phyloP scores from a whole-genome alignment of 441 rosid genomes.

The Gossypium aridum region DNA sequence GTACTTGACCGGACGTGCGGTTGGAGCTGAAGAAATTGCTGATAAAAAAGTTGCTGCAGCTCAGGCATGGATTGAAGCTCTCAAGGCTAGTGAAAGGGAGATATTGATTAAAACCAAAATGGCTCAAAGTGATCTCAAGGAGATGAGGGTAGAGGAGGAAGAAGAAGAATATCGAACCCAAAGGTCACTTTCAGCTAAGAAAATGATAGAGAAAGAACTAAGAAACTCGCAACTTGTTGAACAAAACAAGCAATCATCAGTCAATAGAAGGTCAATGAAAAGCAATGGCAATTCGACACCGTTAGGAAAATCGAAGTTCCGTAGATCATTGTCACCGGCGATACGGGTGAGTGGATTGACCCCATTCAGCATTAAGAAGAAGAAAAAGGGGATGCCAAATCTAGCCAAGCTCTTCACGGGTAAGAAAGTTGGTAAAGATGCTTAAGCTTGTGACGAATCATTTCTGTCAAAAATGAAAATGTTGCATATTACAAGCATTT shows the following conservation, averaged over 20 bases:
- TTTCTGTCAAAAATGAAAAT: neutral
- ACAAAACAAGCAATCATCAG: constrained; percentile 13
- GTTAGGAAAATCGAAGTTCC: constrained; percentile 32
- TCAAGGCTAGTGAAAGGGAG: constrained; percentile 67
- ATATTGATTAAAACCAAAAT: constrained; percentile 51
- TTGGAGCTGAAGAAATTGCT: constrained; percentile 58
- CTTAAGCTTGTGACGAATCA: neutral
- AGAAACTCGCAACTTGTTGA: constrained; percentile 26
- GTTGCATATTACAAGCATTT: neutral
- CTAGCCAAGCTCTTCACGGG: constrained; percentile 44
- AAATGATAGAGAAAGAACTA: constrained; percentile 36
- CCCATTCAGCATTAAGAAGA: constrained; percentile 47
- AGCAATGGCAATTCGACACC: constrained; percentile 25
- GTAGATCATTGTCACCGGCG: constrained; percentile 42
- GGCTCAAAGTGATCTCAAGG: constrained; percentile 35
- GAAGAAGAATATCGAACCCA: constrained; percentile 30
- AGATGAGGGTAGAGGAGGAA: constrained; percentile 50
- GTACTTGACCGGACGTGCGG: constrained; percentile 59
- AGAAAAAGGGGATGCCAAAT: constrained; percentile 48
- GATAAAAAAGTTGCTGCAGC: constrained; percentile 83
- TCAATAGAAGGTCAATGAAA: constrained; percentile 34
- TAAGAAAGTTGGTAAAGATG: constrained; percentile 24
- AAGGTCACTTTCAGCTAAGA: constrained; percentile 45
- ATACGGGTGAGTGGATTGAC: constrained; percentile 28
- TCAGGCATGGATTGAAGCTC: constrained; percentile 79